A percentile compares a stretch with the other conserved stretches of the same genome.
These are phyloP conservation scores for Collybiopsis confluens DNA, from an alignment of 768 basidiomycete species.

Conservation along the genomic window DNA sequence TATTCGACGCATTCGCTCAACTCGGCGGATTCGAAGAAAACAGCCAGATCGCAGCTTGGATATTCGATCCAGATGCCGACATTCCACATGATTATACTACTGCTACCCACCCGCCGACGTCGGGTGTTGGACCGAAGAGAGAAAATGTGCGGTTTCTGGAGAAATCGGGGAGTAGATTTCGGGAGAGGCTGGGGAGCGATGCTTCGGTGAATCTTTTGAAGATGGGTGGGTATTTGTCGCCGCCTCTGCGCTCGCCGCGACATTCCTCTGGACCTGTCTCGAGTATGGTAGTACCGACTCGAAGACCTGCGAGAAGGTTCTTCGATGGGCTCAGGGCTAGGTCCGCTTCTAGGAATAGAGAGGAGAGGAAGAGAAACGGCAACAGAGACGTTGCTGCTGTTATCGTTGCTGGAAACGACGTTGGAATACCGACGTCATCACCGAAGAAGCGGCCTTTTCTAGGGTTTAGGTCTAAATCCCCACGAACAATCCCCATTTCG, in stretches of 20 bases:
- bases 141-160: not conserved
- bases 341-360: not conserved
- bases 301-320: not conserved
- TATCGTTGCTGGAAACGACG: too few species aligned
- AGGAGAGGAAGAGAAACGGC: not conserved
- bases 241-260: not conserved
- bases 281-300: not conserved
- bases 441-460: constrained; percentile 4
- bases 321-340: constrained; percentile 1
- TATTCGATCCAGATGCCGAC: constrained; percentile 6
- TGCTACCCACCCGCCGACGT: not conserved
- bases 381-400: not conserved
- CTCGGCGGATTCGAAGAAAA: constrained; percentile 10
- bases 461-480: constrained; percentile 1
- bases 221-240: not conserved
- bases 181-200: constrained; percentile 5
- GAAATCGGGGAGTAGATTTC: constrained; percentile 6
- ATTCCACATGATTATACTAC: too few species aligned
- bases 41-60: constrained; percentile 10
- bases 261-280: not conserved
- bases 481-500: not conserved
- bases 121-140: not conserved
- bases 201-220: not conserved
- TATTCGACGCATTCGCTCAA: constrained; percentile 6
- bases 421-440: too few species aligned